These are phyloP conservation scores for Plicaturopsis crispa DNA, from an alignment of 768 basidiomycete genomes.

Conservation along the genomic window DNA sequence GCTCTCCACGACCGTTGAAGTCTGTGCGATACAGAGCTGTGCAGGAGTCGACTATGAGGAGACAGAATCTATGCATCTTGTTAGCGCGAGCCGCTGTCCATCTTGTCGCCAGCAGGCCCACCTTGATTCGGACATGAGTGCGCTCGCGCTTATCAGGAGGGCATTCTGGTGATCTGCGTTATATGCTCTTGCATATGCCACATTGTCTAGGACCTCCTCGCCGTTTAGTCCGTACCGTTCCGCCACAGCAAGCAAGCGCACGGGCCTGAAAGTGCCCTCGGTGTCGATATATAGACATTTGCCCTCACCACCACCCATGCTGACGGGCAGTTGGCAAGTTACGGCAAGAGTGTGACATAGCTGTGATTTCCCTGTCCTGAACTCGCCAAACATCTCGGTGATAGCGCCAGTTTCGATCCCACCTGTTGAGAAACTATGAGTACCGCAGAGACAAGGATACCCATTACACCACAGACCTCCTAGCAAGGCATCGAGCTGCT, in stretches of 20 bases:
- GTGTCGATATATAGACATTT: slow-evolving; percentile 99
- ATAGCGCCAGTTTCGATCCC: slow-evolving; percentile 98
- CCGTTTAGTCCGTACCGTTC: slow-evolving; percentile 96
- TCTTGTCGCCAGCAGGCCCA: slow-evolving; percentile 25
- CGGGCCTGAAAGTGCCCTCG: slow-evolving; percentile 97
- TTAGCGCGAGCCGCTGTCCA: slow-evolving; percentile 10
- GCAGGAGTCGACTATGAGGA: slow-evolving; percentile 94
- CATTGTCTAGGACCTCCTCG: slow-evolving; percentile 96
- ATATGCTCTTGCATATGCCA: slow-evolving; percentile 97
- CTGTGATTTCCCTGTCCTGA: slow-evolving; percentile 97
- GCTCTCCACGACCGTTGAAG: slow-evolving; percentile 90
- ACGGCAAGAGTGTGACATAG: slow-evolving; percentile 97
- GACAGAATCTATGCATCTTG: slow-evolving; percentile 65
- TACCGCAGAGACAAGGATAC: slow-evolving; percentile 2
- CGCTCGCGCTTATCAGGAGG: slow-evolving; percentile 85
- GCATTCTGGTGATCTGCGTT: slow-evolving; percentile 97
- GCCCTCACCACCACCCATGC: slow-evolving; percentile 98
- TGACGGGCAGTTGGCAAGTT: slow-evolving; percentile 93
- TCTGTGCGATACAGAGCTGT: slow-evolving; percentile 95
- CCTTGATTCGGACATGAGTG: slow-evolving; percentile 99
- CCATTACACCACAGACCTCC: slow-evolving; percentile 50
- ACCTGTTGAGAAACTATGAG: slow-evolving; percentile 35
- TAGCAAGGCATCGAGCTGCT: slow-evolving; percentile 89
- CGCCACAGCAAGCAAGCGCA: slow-evolving; percentile 88
- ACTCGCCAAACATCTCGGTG: slow-evolving; percentile 97